Evolutionary conservation across 1,284 basidiomycete genomes (phyloP), one percentile per base, ranked within the genome.

Genomic region (Meripilus lineatus): DNA sequence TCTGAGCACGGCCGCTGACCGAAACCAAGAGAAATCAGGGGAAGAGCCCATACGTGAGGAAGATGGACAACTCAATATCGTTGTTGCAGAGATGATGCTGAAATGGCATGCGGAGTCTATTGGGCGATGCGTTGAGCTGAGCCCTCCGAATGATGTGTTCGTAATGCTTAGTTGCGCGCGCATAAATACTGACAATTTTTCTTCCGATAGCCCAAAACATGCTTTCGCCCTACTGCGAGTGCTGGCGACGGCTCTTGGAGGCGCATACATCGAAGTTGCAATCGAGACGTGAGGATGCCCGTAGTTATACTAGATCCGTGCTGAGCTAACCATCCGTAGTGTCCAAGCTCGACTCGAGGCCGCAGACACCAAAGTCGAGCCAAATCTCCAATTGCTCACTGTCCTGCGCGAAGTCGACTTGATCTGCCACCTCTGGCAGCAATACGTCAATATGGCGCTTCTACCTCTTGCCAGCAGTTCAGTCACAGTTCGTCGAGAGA

Each of bases 51-150:
- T 83, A 1, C 75, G 74, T 40, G 88, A 92, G 45, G 84, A 88
- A 49, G 93, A 97, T 58, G 93, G 93, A 4, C 56, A 80, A 30
- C 66, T 96, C 26, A 81, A 72, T 37, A 66, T 96, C 3, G 79
- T 83, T 30, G 71, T 84, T 20, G 89, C 90, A 1, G 91, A 95
- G 68, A 84, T 77, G 53, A 93, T 97, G 81, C 68, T 97, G 15
- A 90, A 84, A 61, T 96, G 93, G 92, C 94, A 98, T 64, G 93
- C 94, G 1, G 94, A 97, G 62, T 88, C 92, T 2, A 82, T 95
- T 25, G 93, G 94, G 3, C 72, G 94, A 50, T 93, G 91, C 52
- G 88, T 94, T 6, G 93, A 96, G 63, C 70, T 98, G 22, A 93
- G 84, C 55, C 66, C 81, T 3, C 58, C 78, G 2, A 79, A 76